Conservation (phyloP, 2,329 filamentous ascomycete genomes). For the Talaromyces sp. region DNA sequence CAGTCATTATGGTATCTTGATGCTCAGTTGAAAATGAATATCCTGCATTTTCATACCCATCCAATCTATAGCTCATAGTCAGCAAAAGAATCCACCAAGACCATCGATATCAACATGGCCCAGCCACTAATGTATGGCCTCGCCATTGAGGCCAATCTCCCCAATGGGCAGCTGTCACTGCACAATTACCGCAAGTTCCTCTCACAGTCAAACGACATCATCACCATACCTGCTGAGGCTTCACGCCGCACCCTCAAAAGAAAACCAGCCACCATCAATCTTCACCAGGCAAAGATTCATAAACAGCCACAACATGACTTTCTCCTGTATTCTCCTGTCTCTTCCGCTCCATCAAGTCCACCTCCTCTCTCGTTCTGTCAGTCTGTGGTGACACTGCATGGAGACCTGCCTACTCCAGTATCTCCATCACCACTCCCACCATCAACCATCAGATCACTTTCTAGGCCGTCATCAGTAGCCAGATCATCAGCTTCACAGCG, state of each 20-base stretch:
- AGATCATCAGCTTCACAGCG: background rate
- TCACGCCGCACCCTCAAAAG: slow-evolving; percentile 27
- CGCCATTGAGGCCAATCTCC: slow-evolving; percentile 14
- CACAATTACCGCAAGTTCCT: slow-evolving; percentile 34
- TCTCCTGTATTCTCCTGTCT: slow-evolving; percentile 17
- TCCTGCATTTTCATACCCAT: background rate
- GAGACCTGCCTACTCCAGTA: slow-evolving; percentile 12
- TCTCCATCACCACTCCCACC: slow-evolving; percentile 5
- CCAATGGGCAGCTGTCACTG: slow-evolving; percentile 24
- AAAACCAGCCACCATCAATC: slow-evolving; percentile 29
- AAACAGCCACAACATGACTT: background rate
- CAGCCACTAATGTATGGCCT: background rate
- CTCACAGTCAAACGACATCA: slow-evolving; percentile 22
- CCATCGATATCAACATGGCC: background rate
- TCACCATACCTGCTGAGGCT: slow-evolving; percentile 14
- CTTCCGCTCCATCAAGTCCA: slow-evolving; percentile 29
- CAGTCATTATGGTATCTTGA: background rate
- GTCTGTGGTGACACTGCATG: slow-evolving; percentile 20
- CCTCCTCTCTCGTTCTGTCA: slow-evolving; percentile 35
- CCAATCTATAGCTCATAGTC: background rate
- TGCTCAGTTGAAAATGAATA: background rate
- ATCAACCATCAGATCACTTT: background rate
- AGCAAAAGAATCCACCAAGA: background rate
- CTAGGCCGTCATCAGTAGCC: background rate
- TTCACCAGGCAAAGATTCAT: slow-evolving; percentile 20